Conservation (phyloP, 73 alveolate species). For the Stentor roeselii region DNA sequence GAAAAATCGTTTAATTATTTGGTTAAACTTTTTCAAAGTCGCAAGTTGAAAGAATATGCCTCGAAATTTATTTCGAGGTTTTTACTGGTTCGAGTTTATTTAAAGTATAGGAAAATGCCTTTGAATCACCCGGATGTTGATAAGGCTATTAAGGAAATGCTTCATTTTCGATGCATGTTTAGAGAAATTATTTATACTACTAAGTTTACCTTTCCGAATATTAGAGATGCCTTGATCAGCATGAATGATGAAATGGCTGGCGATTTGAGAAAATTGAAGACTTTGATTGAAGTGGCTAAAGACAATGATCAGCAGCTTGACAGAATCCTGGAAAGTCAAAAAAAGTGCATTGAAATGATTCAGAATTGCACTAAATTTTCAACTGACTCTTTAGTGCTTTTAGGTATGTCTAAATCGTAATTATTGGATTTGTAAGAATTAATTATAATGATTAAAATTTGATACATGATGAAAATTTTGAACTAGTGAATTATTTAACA, state of each 20-base stretch:
- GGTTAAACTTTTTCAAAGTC: not conserved
- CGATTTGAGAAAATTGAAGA: not conserved
- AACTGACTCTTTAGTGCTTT: too few species aligned
- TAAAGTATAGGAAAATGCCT: too few species aligned
- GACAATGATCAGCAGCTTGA: not conserved
- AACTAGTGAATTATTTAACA: too few species aligned
- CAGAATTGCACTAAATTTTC: not conserved
- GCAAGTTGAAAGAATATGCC: not conserved
- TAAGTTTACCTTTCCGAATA: not conserved
- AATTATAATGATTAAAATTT: too few species aligned
- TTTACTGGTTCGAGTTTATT: not conserved
- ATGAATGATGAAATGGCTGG: not conserved
- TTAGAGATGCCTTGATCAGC: not conserved
- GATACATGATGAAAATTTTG: too few species aligned
- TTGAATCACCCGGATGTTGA: not conserved
- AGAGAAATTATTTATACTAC: not conserved
- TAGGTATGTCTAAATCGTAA: too few species aligned
- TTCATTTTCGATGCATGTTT: not conserved
- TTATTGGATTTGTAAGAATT: too few species aligned
- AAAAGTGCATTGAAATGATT: not conserved
- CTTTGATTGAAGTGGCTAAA: not conserved
- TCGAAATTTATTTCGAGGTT: too few species aligned
- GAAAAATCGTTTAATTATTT: slow-evolving; percentile 52
- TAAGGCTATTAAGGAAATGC: not conserved
- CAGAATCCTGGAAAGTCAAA: not conserved